Evolutionary conservation across 768 basidiomycete species (phyloP).

Genomic region (Cubamyces sp.): DNA sequence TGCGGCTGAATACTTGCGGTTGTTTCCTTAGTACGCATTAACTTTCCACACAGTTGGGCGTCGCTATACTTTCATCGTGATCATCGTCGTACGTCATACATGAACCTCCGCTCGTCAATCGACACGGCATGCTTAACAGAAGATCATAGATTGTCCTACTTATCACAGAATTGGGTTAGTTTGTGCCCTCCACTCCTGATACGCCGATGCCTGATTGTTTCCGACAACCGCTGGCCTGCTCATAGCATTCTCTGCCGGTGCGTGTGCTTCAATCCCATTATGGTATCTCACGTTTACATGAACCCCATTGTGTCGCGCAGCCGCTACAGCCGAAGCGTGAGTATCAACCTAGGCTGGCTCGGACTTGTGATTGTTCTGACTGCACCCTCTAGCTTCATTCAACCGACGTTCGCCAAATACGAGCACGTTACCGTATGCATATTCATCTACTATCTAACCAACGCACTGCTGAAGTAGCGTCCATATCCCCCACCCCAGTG

Average conservation of each 20-base stretch:
- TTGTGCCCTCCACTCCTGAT: neutral
- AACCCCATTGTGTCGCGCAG: neutral
- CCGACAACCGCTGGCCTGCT: no score
- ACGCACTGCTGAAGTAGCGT: neutral
- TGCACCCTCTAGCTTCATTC: neutral
- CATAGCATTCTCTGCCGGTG: neutral
- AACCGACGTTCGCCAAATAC: constrained; percentile 1
- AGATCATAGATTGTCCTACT: neutral
- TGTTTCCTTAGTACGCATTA: no score
- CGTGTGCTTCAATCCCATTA: neutral
- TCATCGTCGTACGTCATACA: neutral
- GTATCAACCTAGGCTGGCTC: neutral
- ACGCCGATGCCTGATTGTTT: neutral
- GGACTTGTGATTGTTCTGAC: no score
- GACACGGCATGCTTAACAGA: neutral
- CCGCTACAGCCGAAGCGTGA: constrained; percentile 4
- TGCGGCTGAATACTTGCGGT: no score
- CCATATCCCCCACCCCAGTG: neutral
- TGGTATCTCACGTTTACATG: neutral
- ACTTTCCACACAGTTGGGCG: neutral
- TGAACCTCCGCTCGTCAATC: neutral
- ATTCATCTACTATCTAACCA: neutral
- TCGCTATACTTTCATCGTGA: neutral
- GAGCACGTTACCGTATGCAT: constrained; percentile 2
- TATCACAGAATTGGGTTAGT: neutral